Conservation (phyloP, 768 basidiomycete species). For the Lactarius hengduanensis region DNA sequence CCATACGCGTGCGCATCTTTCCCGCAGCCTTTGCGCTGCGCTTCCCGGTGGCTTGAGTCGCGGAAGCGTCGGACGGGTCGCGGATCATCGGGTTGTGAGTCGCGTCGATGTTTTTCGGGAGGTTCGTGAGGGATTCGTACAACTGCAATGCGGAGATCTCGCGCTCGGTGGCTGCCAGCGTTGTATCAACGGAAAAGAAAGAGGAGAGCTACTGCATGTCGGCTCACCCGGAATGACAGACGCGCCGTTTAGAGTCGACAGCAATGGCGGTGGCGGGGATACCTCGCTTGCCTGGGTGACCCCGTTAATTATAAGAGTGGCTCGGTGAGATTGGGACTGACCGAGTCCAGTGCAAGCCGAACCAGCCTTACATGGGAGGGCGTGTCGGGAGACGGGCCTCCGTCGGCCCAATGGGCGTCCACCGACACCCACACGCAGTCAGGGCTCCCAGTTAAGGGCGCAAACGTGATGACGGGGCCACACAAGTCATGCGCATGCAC, state of each 20-base stretch:
- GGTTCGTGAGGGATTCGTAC: slow-evolving; percentile 52
- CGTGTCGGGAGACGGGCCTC: slow-evolving; percentile 10
- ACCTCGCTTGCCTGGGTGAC: slow-evolving; percentile 40
- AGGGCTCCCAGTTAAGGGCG: slow-evolving; percentile 35
- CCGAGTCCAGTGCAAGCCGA: slow-evolving; percentile 39
- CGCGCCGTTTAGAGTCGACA: slow-evolving; percentile 47
- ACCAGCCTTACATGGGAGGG: neutral
- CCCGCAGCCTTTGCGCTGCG: slow-evolving; percentile 27
- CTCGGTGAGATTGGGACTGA: slow-evolving; percentile 30
- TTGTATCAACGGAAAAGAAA: slow-evolving; percentile 4
- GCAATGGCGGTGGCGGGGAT: slow-evolving; percentile 35
- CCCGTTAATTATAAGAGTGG: slow-evolving; percentile 4
- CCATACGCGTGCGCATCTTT: slow-evolving; percentile 30
- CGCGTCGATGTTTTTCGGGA: slow-evolving; percentile 58
- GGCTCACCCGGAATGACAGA: slow-evolving; percentile 48
- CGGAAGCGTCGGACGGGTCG: slow-evolving; percentile 29
- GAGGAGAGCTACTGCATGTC: neutral
- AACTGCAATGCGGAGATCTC: slow-evolving; percentile 57
- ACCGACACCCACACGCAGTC: slow-evolving; percentile 47
- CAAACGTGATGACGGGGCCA: slow-evolving; percentile 61
- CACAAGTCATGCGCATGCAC: slow-evolving; percentile 47
- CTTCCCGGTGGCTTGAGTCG: slow-evolving; percentile 15
- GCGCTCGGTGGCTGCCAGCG: slow-evolving; percentile 44
- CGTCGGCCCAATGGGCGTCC: slow-evolving; percentile 44
- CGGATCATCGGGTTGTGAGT: slow-evolving; percentile 45